These are phyloP conservation scores for Pseudogymnoascus sp. DNA, from an alignment of 2,329 filamentous ascomycete species.

Conservation along the genomic window DNA sequence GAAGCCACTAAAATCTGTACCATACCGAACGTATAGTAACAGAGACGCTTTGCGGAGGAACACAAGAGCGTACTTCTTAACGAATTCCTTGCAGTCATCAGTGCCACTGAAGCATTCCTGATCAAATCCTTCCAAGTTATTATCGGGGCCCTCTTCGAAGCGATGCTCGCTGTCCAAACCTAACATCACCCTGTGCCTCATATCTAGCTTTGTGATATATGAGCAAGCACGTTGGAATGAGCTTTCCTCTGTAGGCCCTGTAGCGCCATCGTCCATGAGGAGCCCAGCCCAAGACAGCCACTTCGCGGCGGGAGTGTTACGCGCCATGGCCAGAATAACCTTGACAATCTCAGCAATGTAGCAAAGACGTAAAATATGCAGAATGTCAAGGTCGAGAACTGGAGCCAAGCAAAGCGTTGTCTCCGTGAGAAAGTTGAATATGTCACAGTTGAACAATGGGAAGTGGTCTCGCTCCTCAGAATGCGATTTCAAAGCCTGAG, in stretches of 20 bases:
- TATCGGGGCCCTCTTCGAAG: constrained; percentile 23
- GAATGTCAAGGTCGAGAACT: constrained; percentile 63
- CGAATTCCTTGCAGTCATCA: constrained; percentile 50
- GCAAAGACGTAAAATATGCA: constrained; percentile 75
- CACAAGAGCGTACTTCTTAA: constrained; percentile 76
- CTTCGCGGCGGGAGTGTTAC: constrained; percentile 43
- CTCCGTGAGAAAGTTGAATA: constrained; percentile 76
- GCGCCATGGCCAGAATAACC: constrained; percentile 55
- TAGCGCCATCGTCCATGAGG: background rate
- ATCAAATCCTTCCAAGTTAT: constrained; percentile 33
- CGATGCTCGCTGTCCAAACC: constrained; percentile 20
- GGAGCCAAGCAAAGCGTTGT: constrained; percentile 64
- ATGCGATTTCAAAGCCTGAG: constrained; percentile 22
- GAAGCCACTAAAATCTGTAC: constrained; percentile 75
- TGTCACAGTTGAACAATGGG: constrained; percentile 61
- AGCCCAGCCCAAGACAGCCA: constrained; percentile 36
- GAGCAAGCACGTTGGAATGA: constrained; percentile 3
- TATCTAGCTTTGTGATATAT: background rate
- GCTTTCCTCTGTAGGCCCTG: constrained; percentile 12
- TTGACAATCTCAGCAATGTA: constrained; percentile 89
- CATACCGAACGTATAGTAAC: constrained; percentile 79
- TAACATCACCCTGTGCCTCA: background rate
- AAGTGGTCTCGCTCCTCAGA: constrained; percentile 23
- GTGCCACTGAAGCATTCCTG: constrained; percentile 48
- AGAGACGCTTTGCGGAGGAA: constrained; percentile 83